phyloP scores from a whole-genome alignment of 2,329 filamentous ascomycete genomes.

The Sarocladium oryzae region DNA sequence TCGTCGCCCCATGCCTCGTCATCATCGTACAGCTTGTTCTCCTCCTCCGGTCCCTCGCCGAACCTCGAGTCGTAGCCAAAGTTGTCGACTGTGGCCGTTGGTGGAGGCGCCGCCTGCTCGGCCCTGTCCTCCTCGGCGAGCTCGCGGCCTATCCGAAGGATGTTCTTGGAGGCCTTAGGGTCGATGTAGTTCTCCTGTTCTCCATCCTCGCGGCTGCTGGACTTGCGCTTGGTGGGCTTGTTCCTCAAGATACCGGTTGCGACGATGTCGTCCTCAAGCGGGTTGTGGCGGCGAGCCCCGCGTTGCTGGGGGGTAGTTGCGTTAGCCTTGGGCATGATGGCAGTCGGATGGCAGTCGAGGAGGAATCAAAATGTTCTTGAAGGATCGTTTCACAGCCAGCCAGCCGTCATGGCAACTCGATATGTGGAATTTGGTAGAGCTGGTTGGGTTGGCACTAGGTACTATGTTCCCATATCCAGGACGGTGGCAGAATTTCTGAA shows the following conservation, averaged over 20 bases:
- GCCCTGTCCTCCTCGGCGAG: constrained; percentile 71
- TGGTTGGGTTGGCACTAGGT: too few species aligned
- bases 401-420: neutral
- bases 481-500: constrained; percentile 14
- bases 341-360: constrained; percentile 14
- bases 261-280: constrained; percentile 81
- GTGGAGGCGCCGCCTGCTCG: constrained; percentile 32
- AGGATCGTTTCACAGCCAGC: neutral
- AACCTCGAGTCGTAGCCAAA: constrained; percentile 79
- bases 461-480: too few species aligned
- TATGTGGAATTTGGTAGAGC: too few species aligned
- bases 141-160: constrained; percentile 83
- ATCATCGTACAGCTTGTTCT: constrained; percentile 38
- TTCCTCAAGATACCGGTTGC: constrained; percentile 64
- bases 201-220: constrained; percentile 54
- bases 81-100: constrained; percentile 36
- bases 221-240: constrained; percentile 65
- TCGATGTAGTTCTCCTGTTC: constrained; percentile 72
- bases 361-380: neutral
- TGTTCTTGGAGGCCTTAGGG: constrained; percentile 80
- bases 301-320: constrained; percentile 38
- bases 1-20: constrained; percentile 73
- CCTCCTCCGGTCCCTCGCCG: constrained; percentile 44
- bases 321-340: constrained; percentile 71
- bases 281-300: constrained; percentile 68